Evolutionary conservation across 2,329 filamentous ascomycete genomes (phyloP), one percentile per base, ranked within the genome.

Genomic region (Aspergillus puulaauensis): DNA sequence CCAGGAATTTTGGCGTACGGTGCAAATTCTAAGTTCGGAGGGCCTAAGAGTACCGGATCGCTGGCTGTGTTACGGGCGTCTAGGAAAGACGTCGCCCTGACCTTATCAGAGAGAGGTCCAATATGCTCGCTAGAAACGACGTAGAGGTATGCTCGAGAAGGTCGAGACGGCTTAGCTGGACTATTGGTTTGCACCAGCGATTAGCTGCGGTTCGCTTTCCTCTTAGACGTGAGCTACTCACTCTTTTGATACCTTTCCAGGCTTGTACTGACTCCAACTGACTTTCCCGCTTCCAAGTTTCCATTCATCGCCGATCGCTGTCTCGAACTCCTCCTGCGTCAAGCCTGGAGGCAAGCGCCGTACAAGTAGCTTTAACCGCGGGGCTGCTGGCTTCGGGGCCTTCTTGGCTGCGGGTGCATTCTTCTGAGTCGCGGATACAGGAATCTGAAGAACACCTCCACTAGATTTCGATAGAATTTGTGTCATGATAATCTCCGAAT

Each of bases 321-420:
- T 74, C 66, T 87, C 80, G 62, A 96, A 93, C 68, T 99, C 95
- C 1, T 82, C 75, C 68, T 90, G 84, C 0, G 90, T 96, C 72
- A 99, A 81, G 8, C 89, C 91, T 1, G 95, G 93, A 9, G 95
- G 91, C 4, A 99, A 83, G 57, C 93, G 85, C 52, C 96, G 87
- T 54, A 97, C 82, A 23, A 96, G 82, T 12, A 96, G 82, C 79
- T 98, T 98, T 68, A 96, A 83, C 17, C 90, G 89, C 56, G 86
- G 83, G 17, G 80, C 74, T 2, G 83, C 73, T 3, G 71, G 70
- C 55, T 78, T 77, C 39, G 75, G 66, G 6, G 70, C 66, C 52
- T 78, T 74, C 72, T 81, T 87, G 47, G 76, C 68, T 3, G 78
- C 62, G 31, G 79, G 73, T 39, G 72, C 66, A n/a, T 76, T 68